Base-by-base conservation (phyloP, 805 yeast species). In the Tetrapisispora phaffii region DNA sequence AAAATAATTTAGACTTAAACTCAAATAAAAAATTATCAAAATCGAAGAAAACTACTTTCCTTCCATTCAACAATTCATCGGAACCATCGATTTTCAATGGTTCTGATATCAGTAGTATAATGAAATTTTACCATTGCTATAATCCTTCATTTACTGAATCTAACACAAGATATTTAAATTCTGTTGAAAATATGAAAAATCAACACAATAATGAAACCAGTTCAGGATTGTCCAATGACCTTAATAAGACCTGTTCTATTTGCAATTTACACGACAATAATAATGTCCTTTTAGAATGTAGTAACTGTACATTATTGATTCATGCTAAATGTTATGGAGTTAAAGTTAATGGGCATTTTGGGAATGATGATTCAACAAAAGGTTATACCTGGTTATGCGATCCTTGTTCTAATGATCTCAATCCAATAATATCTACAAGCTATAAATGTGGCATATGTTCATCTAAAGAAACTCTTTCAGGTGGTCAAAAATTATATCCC, bases 361-460 rank as follows among this genome's bases (percentile, higher is more conserved):
- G 12, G 13, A 17, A 5, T 2, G 7, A 20, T 5, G 4, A n/a
- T 6, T 17, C 32, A n/a, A 16, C 28, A 7, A 41, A 34, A 28
- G 31, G 37, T n/a, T 67, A 57, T 29, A 73, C 72, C 45, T 87
- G 96, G 96, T 65, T 72, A 22, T 88, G 96, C 65, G 95, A 86
- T 53, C 71, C 79, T 1, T 88, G 96, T 58, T 70, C 79, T 4
- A 85, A 86, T 56, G 82, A 79, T 41, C 59, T 77, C 42, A 75
- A 76, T 48, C 90, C 93, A 0, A 50, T 73, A 2, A 67, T 70
- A 32, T 71, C 79, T 2, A 74, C 80, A 0, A 66, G 73, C 19
- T 81, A 83, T 56, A 62, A 72, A 2, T 87, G 96, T 59, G 64
- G 69, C 15, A 57, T 87, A n/a, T 88, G 96, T 60, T 61, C 68